Conservation (phyloP, 495 filamentous ascomycete species). For the Bacidia gigantensis region DNA sequence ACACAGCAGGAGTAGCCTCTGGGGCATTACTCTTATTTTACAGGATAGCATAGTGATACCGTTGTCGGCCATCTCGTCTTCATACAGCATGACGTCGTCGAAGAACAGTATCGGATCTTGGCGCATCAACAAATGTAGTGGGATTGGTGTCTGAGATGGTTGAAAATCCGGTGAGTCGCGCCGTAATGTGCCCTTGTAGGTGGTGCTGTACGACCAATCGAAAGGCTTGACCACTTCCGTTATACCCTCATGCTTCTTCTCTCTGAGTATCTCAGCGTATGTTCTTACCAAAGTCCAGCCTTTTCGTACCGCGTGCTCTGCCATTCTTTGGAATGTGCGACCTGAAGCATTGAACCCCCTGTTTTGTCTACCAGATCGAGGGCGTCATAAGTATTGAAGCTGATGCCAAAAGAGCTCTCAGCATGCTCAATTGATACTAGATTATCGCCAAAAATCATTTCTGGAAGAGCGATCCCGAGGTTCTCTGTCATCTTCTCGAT, state of each 20-base stretch:
- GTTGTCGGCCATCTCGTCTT: slow-evolving; percentile 96
- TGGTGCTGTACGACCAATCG: slow-evolving; percentile 92
- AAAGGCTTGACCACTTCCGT: slow-evolving; percentile 89
- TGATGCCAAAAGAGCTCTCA: slow-evolving; percentile 54
- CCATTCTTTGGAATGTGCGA: slow-evolving; percentile 87
- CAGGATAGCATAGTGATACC: slow-evolving; percentile 76
- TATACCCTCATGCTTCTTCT: slow-evolving; percentile 75
- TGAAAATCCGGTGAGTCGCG: slow-evolving; percentile 30
- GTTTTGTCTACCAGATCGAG: slow-evolving; percentile 90
- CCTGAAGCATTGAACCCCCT: slow-evolving; percentile 72
- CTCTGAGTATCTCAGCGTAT: slow-evolving; percentile 34
- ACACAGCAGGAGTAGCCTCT: slow-evolving; percentile 65
- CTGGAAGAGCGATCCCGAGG: slow-evolving; percentile 74
- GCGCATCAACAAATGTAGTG: slow-evolving; percentile 66
- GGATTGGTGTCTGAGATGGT: slow-evolving; percentile 48
- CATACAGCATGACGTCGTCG: slow-evolving; percentile 88
- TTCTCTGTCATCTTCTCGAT: slow-evolving; percentile 73
- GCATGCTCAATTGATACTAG: slow-evolving; percentile 56
- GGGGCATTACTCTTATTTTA: slow-evolving; percentile 86
- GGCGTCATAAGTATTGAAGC: slow-evolving; percentile 75
- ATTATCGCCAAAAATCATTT: slow-evolving; percentile 99
- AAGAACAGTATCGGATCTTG: slow-evolving; percentile 91
- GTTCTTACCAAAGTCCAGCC: slow-evolving; percentile 2
- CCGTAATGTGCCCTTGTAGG: slow-evolving; percentile 56
- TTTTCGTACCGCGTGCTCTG: slow-evolving; percentile 52